These are phyloP conservation scores for Alloteropsis semialata DNA, from an alignment of 176 grass and related monocot genomes.

Conservation along the genomic window DNA sequence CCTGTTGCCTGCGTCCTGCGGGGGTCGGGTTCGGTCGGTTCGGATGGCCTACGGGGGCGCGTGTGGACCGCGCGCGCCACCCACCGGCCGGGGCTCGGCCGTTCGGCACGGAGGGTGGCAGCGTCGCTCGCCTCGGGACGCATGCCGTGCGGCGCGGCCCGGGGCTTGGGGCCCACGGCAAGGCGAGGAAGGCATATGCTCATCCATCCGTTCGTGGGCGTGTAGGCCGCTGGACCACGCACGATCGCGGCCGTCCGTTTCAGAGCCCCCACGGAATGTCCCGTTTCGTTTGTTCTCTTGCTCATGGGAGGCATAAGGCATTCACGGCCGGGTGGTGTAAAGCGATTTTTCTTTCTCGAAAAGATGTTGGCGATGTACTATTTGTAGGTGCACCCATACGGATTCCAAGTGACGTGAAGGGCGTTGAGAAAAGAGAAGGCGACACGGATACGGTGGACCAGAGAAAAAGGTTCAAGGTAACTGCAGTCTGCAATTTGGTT, in stretches of 20 bases:
- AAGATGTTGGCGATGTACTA: neutral
- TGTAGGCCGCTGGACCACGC: constrained; percentile 2
- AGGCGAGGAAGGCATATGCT: neutral
- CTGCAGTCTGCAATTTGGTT: too few species aligned
- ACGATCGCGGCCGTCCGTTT: constrained; percentile 34
- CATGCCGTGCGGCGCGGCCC: constrained; percentile 10
- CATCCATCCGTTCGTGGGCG: neutral
- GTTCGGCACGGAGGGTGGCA: neutral
- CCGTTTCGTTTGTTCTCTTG: neutral
- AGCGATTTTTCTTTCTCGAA: neutral
- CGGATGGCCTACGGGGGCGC: too few species aligned
- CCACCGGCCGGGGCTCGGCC: neutral
- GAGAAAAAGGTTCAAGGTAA: too few species aligned
- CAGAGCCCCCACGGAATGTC: neutral
- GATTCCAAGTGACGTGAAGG: neutral
- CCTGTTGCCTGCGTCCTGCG: neutral
- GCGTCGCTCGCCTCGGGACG: constrained; percentile 1
- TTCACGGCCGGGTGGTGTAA: neutral
- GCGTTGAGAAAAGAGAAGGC: neutral
- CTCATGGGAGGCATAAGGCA: neutral
- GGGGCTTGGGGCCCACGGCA: neutral
- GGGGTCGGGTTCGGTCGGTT: neutral
- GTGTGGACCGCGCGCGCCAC: too few species aligned
- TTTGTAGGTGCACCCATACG: neutral
- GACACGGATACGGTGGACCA: neutral